Conservation (phyloP, 139 green algal species). For the Micractinium conductrix region DNA sequence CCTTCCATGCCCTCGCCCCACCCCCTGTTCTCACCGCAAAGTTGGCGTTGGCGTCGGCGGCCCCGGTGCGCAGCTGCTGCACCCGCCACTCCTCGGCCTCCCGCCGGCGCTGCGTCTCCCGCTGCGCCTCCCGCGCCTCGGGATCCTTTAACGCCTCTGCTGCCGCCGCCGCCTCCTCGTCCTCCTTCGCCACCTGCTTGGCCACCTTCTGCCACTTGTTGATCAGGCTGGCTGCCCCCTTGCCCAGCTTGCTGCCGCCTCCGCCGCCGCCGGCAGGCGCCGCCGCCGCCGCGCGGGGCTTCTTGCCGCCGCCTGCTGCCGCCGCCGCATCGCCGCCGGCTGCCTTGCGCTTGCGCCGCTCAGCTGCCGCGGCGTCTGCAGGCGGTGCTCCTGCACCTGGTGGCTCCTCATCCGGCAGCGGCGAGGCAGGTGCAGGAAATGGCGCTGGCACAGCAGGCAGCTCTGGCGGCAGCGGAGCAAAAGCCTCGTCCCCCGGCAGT, state of each 20-base stretch:
- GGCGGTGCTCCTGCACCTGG: not conserved
- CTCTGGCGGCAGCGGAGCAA: not conserved
- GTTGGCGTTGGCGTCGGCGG: slow-evolving; percentile 69
- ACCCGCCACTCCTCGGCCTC: slow-evolving; percentile 74
- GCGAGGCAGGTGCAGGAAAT: not conserved
- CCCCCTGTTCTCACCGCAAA: slow-evolving; percentile 55
- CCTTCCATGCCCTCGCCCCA: no score
- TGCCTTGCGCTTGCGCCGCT: slow-evolving; percentile 26
- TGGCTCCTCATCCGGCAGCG: not conserved
- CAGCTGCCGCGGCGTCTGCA: not conserved
- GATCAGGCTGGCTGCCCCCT: slow-evolving; percentile 57
- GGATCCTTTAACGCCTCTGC: slow-evolving; percentile 44
- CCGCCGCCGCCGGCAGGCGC: not conserved
- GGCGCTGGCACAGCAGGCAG: not conserved
- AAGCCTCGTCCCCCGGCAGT: not conserved
- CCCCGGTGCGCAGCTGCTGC: slow-evolving; percentile 64
- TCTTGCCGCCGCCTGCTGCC: slow-evolving; percentile 24
- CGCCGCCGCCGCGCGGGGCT: not conserved
- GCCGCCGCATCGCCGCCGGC: not conserved
- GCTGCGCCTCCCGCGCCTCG: slow-evolving; percentile 39
- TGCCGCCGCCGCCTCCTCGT: slow-evolving; percentile 40
- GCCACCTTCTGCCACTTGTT: slow-evolving; percentile 71
- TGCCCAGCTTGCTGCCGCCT: slow-evolving; percentile 33
- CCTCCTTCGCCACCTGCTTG: slow-evolving; percentile 37
- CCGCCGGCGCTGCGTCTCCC: slow-evolving; percentile 19